A percentile compares a stretch with the other conserved stretches of the same genome.
These are phyloP conservation scores for Plantago ovata DNA, from an alignment of 257 asterid genomes.

Conservation along the genomic window DNA sequence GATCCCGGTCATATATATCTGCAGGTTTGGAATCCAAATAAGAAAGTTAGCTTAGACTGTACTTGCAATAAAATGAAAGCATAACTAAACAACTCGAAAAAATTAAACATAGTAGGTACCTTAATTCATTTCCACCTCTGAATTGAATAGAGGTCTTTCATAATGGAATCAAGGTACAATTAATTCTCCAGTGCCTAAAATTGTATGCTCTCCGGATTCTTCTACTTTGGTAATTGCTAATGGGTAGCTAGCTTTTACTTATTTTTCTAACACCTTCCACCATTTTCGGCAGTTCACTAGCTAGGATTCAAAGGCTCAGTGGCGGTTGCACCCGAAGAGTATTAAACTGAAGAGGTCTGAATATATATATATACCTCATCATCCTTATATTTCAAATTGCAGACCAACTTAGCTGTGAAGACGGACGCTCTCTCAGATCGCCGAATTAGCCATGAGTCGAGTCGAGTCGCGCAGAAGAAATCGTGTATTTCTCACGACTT, in stretches of 20 bases:
- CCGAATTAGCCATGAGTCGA: too few species aligned
- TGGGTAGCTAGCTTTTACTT: constrained; percentile 98
- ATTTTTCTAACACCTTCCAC: constrained; percentile 97
- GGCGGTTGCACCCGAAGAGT: constrained; percentile 97
- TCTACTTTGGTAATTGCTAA: constrained; percentile 95
- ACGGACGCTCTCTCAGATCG: too few species aligned
- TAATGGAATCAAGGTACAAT: constrained; percentile 87
- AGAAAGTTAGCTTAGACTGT: constrained; percentile 4
- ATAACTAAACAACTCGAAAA: not conserved
- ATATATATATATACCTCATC: constrained; percentile 88
- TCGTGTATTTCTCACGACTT: too few species aligned
- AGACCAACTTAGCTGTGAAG: too few species aligned
- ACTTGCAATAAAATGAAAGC: not conserved
- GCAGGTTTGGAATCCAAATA: constrained; percentile 49
- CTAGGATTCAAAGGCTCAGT: constrained; percentile 98
- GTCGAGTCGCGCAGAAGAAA: too few species aligned
- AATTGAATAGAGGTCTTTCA: constrained; percentile 97
- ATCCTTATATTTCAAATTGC: constrained; percentile 59
- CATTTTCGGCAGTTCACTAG: constrained; percentile 97
- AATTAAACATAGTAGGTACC: constrained; percentile 36
- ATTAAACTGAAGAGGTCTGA: constrained; percentile 91
- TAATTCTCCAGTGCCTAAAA: constrained; percentile 94
- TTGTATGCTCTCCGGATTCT: constrained; percentile 98
- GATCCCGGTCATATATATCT: constrained; percentile 98
- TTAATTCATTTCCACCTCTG: constrained; percentile 99